Evolutionary conservation across 75 land plant species (phyloP).

Genomic region (Cryptomeria japonica): DNA sequence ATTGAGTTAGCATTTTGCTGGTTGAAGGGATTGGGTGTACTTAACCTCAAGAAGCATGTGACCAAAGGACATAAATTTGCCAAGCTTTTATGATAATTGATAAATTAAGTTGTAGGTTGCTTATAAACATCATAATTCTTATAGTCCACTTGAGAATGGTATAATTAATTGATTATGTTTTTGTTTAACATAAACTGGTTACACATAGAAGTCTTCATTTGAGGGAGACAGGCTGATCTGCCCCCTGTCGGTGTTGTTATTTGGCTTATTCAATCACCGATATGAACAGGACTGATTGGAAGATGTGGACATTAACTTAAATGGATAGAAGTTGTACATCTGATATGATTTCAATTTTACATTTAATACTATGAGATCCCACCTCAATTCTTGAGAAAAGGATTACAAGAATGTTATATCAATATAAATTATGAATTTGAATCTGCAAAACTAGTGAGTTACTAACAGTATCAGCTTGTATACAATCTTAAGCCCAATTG

Average conservation of each 20-base stretch:
- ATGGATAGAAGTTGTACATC: too few species aligned
- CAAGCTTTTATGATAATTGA: not conserved
- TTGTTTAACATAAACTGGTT: not conserved
- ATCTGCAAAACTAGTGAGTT: not conserved
- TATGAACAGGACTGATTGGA: not conserved
- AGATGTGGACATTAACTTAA: too few species aligned
- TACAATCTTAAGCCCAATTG: too few species aligned
- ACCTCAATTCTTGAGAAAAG: too few species aligned
- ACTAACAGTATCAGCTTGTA: not conserved
- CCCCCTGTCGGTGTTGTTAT: not conserved
- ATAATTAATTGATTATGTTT: not conserved
- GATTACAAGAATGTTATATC: too few species aligned
- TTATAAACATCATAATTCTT: not conserved
- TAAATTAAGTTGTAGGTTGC: not conserved
- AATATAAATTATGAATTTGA: too few species aligned
- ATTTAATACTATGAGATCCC: too few species aligned
- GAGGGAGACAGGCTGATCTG: not conserved
- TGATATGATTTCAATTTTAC: too few species aligned
- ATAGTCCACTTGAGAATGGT: not conserved
- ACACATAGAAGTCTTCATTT: not conserved
- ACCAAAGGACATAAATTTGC: not conserved
- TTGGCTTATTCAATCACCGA: not conserved
- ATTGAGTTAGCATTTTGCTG: not conserved
- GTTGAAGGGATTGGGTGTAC: not conserved
- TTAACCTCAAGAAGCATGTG: not conserved